A percentile compares a stretch with the other conserved stretches of the same genome.
phyloP scores from a whole-genome alignment of 2,329 filamentous ascomycete species.

The Xylariaceae sp. region DNA sequence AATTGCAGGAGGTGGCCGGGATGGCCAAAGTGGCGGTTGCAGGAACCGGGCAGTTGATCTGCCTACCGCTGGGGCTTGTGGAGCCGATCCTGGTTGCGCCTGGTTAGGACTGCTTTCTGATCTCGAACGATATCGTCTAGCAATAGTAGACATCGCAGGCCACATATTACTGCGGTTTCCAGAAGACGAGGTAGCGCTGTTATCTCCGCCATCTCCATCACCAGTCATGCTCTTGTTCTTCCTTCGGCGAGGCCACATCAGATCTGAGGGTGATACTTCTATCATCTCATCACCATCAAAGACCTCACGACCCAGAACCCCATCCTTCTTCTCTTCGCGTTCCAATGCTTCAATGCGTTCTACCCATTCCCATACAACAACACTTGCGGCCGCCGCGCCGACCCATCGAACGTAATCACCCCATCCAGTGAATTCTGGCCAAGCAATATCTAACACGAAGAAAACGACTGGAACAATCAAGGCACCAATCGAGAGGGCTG shows the following conservation, averaged over 20 bases:
- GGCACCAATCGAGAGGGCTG: slow-evolving; percentile 77
- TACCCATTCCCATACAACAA: slow-evolving; percentile 99
- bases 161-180: slow-evolving; percentile 45
- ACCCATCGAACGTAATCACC: slow-evolving; percentile 96
- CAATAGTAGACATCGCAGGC: slow-evolving; percentile 49
- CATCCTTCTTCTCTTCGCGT: slow-evolving; percentile 91
- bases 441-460: slow-evolving; percentile 88
- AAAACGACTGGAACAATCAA: slow-evolving; percentile 90
- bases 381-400: slow-evolving; percentile 90
- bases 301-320: slow-evolving; percentile 86
- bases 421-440: slow-evolving; percentile 87
- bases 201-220: slow-evolving; percentile 42
- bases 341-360: slow-evolving; percentile 92
- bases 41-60: slow-evolving; percentile 43
- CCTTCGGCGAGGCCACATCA: slow-evolving; percentile 51
- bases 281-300: slow-evolving; percentile 96
- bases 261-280: slow-evolving; percentile 62
- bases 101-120: slow-evolving; percentile 32
- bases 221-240: slow-evolving; percentile 38
- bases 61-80: slow-evolving; percentile 31
- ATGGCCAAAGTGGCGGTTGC: slow-evolving; percentile 60
- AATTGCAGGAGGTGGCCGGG: slow-evolving; percentile 59
- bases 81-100: slow-evolving; percentile 22
- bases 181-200: slow-evolving; percentile 36
- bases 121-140: slow-evolving; percentile 45